Evolutionary conservation across 495 filamentous ascomycete genomes (phyloP), one percentile per base, ranked within the genome.

Genomic region (Hyaloscypha finlandica): DNA sequence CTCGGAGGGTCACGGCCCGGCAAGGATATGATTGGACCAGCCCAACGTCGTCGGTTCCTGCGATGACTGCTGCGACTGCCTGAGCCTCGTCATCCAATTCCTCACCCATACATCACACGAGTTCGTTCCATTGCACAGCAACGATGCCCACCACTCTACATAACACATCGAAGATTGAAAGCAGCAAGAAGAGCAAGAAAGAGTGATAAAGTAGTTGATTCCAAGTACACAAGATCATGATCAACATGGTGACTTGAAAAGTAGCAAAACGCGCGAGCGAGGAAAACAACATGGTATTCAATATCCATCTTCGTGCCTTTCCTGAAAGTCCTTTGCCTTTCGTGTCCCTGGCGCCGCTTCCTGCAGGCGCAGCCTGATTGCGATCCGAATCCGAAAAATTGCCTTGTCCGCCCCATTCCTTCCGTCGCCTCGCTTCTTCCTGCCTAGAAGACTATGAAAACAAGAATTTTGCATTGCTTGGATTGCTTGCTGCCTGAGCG

Each of bases 341-440:
- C 9, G 16, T 4, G 4, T 48, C 42, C 42, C 8, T 12, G 8
- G 4, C 11, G 16, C 0, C 42, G 57, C 29, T 42, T 66, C 65
- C 65, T 60, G 66, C 69, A 71, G 69, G 69, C 65, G 59, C 69
- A 65, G 67, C 67, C 67, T 69, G 67, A 61, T 56, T 22, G 29
- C 57, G 20, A 42, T 32, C 45, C 51, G 35, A 52, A 51, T 57
- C 62, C 25, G 25, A 25, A 25, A 25, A 2, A 25, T 25, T 25
- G 25, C 51, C n/a, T 35, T 48, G 16, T 11, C 42, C 42, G 8
- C 9, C 6, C 16, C 11, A 4, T 48, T 48, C 42, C 42, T 48
- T 4, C 42, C 42, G 8, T 4, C 16, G 42, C 16, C 42, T 48
- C 14, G 16, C 8, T 16, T 25, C 2, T 25, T 48, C 6, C 42